Evolutionary conservation across 1,284 basidiomycete species (phyloP), one percentile per base, ranked within the genome.

Genomic region (Sparassis latifolia): DNA sequence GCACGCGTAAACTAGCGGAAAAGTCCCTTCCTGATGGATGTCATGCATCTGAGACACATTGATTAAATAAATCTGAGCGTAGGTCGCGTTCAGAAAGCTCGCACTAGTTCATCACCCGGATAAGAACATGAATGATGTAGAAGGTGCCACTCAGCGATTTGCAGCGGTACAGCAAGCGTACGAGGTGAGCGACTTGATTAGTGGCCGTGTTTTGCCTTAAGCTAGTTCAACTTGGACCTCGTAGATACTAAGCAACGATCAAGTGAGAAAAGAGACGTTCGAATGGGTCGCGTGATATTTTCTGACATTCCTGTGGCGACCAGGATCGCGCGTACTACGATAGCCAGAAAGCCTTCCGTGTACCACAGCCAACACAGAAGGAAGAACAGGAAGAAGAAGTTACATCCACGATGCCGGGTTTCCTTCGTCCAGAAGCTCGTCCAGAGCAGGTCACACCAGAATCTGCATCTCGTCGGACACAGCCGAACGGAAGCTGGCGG

Each of bases 141-240:
- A 92, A 59, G 86, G 80, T 44, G 84, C 93, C 0, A 95, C 91
- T 0, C 76, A 85, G 60, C 77, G 84, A 39, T 97, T 97, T 66
- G 83, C 90, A n/a, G 72, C 79, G 49, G 70, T 97, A 9, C 91
- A 94, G 60, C 87, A 91, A 58, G 92, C 92, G 0, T 95, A 95
- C 62, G 92, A 95, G 76, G 91, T 83, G 52, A 38, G n/a, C 7
- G n/a, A 38, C 20, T 20, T 12, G 35, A 37, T 7, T 12, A 37
- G 35, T 12, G 35, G 35, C 6, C 12, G 35, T 37, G 7, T 12
- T 37, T 12, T 12, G 12, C 12, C 35, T 12, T 6, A 37, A 6
- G 6, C 7, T 6, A 6, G 12, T 37, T 37, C 12, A 7, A 12
- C 35, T 37, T 12, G 12, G 7, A 37, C 35, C 7, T 37, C 35